These are phyloP conservation scores for Dioscorea zingiberensis DNA, from an alignment of 106 monocot species.

Conservation along the genomic window DNA sequence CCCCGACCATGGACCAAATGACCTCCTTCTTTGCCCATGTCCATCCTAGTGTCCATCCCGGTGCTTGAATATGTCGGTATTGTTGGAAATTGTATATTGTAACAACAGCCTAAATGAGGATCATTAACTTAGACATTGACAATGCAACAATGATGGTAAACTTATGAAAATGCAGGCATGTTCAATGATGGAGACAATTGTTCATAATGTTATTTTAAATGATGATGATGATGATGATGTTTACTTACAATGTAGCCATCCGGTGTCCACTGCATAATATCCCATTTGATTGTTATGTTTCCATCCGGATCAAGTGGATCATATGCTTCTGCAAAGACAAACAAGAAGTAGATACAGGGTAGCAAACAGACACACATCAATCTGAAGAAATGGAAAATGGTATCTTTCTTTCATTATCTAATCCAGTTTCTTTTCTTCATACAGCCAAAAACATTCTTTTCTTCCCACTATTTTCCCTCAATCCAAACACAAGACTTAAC, in stretches of 20 bases:
- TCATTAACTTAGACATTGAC: not conserved
- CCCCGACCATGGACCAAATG: constrained; percentile 67
- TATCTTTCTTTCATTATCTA: not conserved
- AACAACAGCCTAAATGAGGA: constrained; percentile 43
- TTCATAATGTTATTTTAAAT: not conserved
- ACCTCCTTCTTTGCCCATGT: constrained; percentile 76
- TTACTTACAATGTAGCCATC: constrained; percentile 92
- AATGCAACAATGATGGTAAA: not conserved
- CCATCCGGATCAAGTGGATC: constrained; percentile 87
- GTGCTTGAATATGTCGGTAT: constrained; percentile 75
- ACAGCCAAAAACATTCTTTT: too few relatives aligned
- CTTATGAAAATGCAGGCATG: too few relatives aligned
- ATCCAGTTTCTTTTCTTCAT: not conserved
- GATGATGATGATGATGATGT: too few relatives aligned
- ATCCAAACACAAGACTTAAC: not conserved
- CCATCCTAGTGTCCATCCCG: constrained; percentile 80
- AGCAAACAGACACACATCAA: not conserved
- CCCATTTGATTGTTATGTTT: constrained; percentile 96
- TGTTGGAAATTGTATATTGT: constrained; percentile 75
- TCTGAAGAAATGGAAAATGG: not conserved
- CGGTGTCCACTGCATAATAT: constrained; percentile 75
- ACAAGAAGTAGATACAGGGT: not conserved
- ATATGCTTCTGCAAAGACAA: constrained; percentile 58
- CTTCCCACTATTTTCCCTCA: not conserved
- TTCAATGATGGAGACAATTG: not conserved